Conservation (phyloP, 768 basidiomycete species). For the Phlebiopsis gigantea region DNA sequence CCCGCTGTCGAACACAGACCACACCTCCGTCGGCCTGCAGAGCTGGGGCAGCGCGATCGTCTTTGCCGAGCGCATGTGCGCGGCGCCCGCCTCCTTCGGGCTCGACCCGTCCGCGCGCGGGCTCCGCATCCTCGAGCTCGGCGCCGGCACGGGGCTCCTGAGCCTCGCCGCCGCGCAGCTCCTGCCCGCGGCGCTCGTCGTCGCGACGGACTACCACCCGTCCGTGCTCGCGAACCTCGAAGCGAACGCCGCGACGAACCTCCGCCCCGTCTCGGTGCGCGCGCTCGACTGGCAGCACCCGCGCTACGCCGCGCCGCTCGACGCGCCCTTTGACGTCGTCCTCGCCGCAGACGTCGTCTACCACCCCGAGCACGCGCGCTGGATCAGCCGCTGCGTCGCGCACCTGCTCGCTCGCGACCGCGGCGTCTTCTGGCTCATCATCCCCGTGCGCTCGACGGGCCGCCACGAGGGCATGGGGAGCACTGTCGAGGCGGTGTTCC, state of each 20-base stretch:
- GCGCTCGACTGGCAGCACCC: conserved; percentile 65
- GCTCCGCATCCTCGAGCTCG: conserved; percentile 61
- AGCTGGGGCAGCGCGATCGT: conserved; percentile 81
- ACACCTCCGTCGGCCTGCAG: conserved; percentile 78
- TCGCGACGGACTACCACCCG: conserved; percentile 77
- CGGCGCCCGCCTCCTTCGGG: conserved; percentile 38
- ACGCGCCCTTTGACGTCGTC: conserved; percentile 56
- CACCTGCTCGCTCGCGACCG: conserved; percentile 33
- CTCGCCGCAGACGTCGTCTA: conserved; percentile 81
- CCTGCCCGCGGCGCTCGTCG: conserved; percentile 33
- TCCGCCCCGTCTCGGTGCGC: conserved; percentile 37
- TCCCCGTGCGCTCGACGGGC: conserved; percentile 61
- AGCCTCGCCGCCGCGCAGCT: conserved; percentile 61
- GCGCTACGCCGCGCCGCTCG: conserved; percentile 26
- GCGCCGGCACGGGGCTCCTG: conserved; percentile 81
- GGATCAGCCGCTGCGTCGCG: conserved; percentile 62
- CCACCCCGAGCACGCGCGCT: conserved; percentile 59
- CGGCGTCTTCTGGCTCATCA: conserved; percentile 69
- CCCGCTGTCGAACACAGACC: conserved; percentile 55
- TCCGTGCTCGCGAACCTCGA: conserved; percentile 67
- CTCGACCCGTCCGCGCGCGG: background rate
- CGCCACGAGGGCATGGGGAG: conserved; percentile 53
- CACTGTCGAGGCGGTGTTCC: conserved; percentile 56
- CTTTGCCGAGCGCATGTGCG: conserved; percentile 59
- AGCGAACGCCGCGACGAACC: conserved; percentile 55